Percentiles rank a stretch among this genome's conserved stretches.
phyloP scores from a whole-genome alignment of 768 basidiomycete genomes.

The Kwoniella mangroviensis region DNA sequence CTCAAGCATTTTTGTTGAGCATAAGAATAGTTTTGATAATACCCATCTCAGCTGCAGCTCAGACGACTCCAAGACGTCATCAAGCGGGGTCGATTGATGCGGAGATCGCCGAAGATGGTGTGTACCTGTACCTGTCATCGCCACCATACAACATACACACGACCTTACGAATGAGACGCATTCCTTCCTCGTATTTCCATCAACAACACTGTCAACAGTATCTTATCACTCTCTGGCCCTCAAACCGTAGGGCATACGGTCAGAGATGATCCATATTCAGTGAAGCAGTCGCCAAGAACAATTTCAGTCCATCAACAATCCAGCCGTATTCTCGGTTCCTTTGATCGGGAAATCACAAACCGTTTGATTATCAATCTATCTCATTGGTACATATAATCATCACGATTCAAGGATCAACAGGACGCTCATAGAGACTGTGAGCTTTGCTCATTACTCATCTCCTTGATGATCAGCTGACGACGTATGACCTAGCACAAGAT shows the following conservation, averaged over 20 bases:
- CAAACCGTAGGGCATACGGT: too few relatives aligned
- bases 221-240: neutral
- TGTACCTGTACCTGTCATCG: neutral
- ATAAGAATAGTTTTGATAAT: too few relatives aligned
- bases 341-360: neutral
- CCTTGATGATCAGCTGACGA: neutral
- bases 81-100: neutral
- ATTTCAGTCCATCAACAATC: neutral
- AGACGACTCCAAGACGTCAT: too few relatives aligned
- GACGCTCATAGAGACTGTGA: neutral
- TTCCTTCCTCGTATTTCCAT: neutral
- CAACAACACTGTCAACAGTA: neutral
- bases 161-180: neutral
- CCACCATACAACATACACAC: neutral
- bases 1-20: too few relatives aligned
- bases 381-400: neutral
- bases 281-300: too few relatives aligned
- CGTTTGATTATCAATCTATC: neutral
- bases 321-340: neutral
- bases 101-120: slow-evolving; percentile 1
- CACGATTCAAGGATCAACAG: neutral
- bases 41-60: too few relatives aligned
- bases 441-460: neutral
- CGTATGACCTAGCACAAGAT: slow-evolving; percentile 1
- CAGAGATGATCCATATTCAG: too few relatives aligned